Conservation (phyloP, 805 yeast genomes). For the Priceomyces carsonii region DNA sequence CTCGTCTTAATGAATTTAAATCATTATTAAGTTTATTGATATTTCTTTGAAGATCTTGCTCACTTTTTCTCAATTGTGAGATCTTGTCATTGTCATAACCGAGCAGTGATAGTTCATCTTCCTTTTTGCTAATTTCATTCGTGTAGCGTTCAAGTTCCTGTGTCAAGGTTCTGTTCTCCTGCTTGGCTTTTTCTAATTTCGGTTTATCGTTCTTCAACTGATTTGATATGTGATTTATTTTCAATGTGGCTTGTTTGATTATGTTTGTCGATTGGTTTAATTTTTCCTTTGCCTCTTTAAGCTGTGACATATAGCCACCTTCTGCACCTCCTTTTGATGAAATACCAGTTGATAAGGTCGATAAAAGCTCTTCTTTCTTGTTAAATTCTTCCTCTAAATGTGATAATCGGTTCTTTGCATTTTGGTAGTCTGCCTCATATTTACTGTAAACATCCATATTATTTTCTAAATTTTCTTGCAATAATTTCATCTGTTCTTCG, state of each 20-base stretch:
- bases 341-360: slow-evolving; percentile 86
- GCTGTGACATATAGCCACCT: slow-evolving; percentile 75
- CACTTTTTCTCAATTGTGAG: slow-evolving; percentile 47
- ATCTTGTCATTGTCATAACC: slow-evolving; percentile 59
- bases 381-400: slow-evolving; percentile 47
- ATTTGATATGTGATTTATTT: slow-evolving; percentile 54
- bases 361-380: slow-evolving; percentile 74
- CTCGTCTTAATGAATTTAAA: slow-evolving; percentile 57
- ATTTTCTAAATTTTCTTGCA: slow-evolving; percentile 31
- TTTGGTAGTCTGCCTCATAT: slow-evolving; percentile 47
- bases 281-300: slow-evolving; percentile 60
- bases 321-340: slow-evolving; percentile 75
- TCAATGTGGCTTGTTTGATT: slow-evolving; percentile 60
- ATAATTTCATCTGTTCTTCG: slow-evolving; percentile 30
- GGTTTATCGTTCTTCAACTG: slow-evolving; percentile 52
- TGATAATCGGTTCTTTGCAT: slow-evolving; percentile 44
- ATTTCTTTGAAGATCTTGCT: slow-evolving; percentile 44
- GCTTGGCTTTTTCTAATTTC: slow-evolving; percentile 53
- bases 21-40: slow-evolving; percentile 46
- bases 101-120: slow-evolving; percentile 41
- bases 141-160: slow-evolving; percentile 46
- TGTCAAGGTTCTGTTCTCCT: slow-evolving; percentile 43
- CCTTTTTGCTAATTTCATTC: slow-evolving; percentile 36
- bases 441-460: slow-evolving; percentile 37
- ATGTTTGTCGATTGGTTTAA: slow-evolving; percentile 54